A percentile compares a stretch with the other conserved stretches of the same genome.
phyloP scores from a whole-genome alignment of 257 asterid genomes.

The Asclepias syriaca region DNA sequence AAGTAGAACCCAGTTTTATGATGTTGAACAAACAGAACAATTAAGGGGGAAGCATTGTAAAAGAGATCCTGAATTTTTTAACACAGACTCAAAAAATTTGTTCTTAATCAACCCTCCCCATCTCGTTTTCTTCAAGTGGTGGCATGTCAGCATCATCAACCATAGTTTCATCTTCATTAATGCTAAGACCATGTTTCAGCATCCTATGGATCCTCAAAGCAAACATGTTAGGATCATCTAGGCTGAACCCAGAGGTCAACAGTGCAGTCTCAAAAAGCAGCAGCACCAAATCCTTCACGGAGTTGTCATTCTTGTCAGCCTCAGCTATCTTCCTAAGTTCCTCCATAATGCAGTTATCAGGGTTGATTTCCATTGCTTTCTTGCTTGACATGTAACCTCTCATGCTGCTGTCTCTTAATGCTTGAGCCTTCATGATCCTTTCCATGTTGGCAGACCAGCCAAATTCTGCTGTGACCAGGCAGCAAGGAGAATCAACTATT shows the following conservation, averaged over 20 bases:
- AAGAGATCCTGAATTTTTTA: too few species aligned
- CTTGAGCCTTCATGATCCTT: conserved; percentile 43
- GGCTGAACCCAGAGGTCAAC: conserved; percentile 41
- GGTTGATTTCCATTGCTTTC: conserved; percentile 44
- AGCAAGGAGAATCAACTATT: conserved; percentile 39
- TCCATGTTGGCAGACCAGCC: conserved; percentile 43
- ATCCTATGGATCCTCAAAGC: conserved; percentile 40
- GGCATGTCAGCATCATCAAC: conserved; percentile 33
- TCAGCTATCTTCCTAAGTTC: conserved; percentile 43
- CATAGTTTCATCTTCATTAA: conserved; percentile 27
- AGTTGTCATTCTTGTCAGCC: conserved; percentile 36
- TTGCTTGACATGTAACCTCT: conserved; percentile 40
- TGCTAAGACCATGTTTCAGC: conserved; percentile 43
- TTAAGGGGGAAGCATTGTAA: too few species aligned
- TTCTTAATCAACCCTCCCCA: conserved; percentile 35
- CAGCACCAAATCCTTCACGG: conserved; percentile 38
- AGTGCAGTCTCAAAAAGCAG: conserved; percentile 37
- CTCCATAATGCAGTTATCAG: conserved; percentile 40
- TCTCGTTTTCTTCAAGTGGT: conserved; percentile 36
- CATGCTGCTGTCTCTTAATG: conserved; percentile 37
- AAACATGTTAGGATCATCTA: conserved; percentile 42
- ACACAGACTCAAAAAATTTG: background rate
- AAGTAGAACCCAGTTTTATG: too few species aligned
- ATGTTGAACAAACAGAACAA: too few species aligned
- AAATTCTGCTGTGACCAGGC: conserved; percentile 36